These are phyloP conservation scores for Excoecaria cochinchinensis DNA, from an alignment of 345 rosid genomes.

Conservation along the genomic window DNA sequence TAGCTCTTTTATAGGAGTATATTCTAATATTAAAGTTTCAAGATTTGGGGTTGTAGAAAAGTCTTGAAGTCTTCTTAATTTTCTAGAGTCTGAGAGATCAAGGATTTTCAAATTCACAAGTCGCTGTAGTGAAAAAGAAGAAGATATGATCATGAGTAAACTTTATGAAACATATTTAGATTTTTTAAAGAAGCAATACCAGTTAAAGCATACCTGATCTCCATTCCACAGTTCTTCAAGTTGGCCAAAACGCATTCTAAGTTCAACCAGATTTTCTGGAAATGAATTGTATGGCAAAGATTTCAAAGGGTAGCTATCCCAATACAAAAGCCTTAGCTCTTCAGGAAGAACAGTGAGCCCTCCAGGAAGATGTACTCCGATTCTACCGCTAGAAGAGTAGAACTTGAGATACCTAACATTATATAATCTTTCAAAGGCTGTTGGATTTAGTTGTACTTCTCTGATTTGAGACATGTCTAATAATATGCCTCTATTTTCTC, in stretches of 20 bases:
- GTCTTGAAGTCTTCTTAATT: background rate
- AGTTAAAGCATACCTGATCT: constrained; percentile 1
- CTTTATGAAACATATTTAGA: background rate
- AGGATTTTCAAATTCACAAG: constrained; percentile 9
- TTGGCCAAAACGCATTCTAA: background rate
- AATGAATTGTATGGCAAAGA: background rate
- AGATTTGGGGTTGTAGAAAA: background rate
- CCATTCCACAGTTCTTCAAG: constrained; percentile 8
- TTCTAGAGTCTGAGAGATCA: background rate
- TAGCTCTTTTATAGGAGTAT: background rate
- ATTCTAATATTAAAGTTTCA: background rate
- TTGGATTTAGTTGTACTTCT: too few relatives aligned
- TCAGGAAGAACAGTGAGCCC: constrained; percentile 5
- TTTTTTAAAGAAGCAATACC: background rate
- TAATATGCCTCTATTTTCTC: too few relatives aligned
- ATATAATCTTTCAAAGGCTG: background rate
- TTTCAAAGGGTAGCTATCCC: constrained; percentile 2
- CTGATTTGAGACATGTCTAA: too few relatives aligned
- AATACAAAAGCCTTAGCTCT: constrained; percentile 2
- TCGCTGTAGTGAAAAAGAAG: background rate
- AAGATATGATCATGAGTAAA: background rate
- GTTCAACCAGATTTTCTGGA: constrained; percentile 2
- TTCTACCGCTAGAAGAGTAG: background rate
- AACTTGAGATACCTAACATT: constrained; percentile 3
- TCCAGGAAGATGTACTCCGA: background rate